These are phyloP conservation scores for Fonsecaea monophora DNA, from an alignment of 2,329 filamentous ascomycete genomes.

Conservation along the genomic window DNA sequence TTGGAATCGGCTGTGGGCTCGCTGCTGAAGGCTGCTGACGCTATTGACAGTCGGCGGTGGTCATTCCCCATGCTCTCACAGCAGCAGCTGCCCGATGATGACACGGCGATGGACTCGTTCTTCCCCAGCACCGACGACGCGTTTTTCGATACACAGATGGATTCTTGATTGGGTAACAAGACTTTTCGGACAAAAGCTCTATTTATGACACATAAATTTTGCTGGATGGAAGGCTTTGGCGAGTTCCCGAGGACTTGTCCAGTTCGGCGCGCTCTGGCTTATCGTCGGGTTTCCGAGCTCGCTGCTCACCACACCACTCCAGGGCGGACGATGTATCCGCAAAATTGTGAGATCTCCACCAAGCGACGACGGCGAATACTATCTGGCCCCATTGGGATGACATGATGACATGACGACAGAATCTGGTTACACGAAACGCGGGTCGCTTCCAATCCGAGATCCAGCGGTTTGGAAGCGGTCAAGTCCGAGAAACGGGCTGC, in stretches of 20 bases:
- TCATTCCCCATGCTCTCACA: conserved; percentile 38
- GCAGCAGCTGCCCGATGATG: conserved; percentile 33
- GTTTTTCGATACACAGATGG: conserved; percentile 32
- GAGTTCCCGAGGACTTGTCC: neutral
- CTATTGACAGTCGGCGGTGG: conserved; percentile 37
- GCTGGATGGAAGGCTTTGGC: neutral
- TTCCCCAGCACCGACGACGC: conserved; percentile 24
- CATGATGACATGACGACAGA: too few species aligned
- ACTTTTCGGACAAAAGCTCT: too few species aligned
- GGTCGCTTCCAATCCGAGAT: neutral
- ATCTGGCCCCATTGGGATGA: too few species aligned
- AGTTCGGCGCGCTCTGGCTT: too few species aligned
- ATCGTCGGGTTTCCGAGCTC: neutral
- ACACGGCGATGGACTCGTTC: conserved; percentile 32
- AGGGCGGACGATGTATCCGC: neutral
- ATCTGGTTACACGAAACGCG: neutral
- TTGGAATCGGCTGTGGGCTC: conserved; percentile 40
- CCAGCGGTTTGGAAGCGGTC: neutral
- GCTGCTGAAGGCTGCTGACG: conserved; percentile 38
- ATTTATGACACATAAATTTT: too few species aligned
- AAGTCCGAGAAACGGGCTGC: neutral
- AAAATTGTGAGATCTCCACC: neutral
- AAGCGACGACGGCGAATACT: too few species aligned
- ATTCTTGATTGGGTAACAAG: conserved; percentile 14
- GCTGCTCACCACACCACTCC: neutral